These are phyloP conservation scores for Entonaema liquescens DNA, from an alignment of 495 filamentous ascomycete species.

Conservation along the genomic window DNA sequence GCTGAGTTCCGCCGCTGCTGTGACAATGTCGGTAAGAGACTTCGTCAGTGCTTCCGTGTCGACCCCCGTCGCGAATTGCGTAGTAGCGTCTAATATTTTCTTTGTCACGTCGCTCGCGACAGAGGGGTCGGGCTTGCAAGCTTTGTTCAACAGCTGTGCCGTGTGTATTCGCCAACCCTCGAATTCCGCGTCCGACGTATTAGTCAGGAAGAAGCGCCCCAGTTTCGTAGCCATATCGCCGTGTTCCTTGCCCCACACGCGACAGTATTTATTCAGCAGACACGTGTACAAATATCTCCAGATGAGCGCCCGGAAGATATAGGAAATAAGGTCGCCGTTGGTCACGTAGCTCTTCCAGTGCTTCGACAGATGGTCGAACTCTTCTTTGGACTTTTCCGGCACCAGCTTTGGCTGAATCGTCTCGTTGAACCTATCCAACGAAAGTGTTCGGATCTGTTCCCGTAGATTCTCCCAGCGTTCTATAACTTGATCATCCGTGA, in stretches of 20 bases:
- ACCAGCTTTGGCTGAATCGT: constrained; percentile 17
- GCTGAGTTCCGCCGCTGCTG: constrained; percentile 30
- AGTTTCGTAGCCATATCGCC: constrained; percentile 25
- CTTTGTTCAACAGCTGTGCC: constrained; percentile 23
- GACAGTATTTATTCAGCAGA: constrained; percentile 32
- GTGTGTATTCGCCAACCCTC: constrained; percentile 39
- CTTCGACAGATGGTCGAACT: constrained; percentile 38
- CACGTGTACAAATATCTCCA: constrained; percentile 41
- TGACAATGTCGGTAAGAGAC: constrained; percentile 24
- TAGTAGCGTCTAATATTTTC: constrained; percentile 18
- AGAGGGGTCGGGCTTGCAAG: constrained; percentile 15
- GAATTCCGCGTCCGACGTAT: constrained; percentile 20
- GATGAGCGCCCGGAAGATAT: constrained; percentile 42
- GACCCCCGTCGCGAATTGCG: constrained; percentile 15
- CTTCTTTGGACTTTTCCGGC: constrained; percentile 18
- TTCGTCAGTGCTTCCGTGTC: constrained; percentile 18
- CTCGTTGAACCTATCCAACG: constrained; percentile 29
- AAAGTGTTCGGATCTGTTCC: constrained; percentile 23
- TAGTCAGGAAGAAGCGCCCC: constrained; percentile 8
- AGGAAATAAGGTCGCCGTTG: constrained; percentile 27
- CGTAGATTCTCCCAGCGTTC: constrained; percentile 35
- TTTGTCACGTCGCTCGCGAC: constrained; percentile 16
- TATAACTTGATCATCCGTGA: constrained; percentile 29
- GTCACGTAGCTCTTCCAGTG: constrained; percentile 41
- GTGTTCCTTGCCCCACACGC: constrained; percentile 37